Evolutionary conservation across 441 rosid genomes (phyloP).

Genomic region (Metrosideros polymorpha): DNA sequence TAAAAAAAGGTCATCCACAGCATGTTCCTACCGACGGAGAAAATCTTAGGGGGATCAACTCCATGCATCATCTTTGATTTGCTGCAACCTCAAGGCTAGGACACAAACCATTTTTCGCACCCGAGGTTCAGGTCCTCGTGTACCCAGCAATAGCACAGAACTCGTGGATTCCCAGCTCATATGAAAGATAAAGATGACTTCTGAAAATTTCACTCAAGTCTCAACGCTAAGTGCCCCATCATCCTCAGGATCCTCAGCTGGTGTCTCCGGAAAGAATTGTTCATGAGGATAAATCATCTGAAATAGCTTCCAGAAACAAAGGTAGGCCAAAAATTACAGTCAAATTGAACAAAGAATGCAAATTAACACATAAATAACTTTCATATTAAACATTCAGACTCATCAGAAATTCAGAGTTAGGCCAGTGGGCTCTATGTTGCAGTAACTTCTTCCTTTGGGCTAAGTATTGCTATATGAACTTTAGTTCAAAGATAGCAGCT

Average conservation of each 20-base stretch:
- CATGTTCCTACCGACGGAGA: background rate
- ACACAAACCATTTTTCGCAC: background rate
- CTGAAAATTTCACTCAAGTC: constrained; percentile 4
- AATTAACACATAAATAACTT: background rate
- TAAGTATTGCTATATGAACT: background rate
- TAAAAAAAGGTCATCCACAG: background rate
- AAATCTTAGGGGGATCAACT: background rate
- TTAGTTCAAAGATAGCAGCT: background rate
- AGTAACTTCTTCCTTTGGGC: background rate
- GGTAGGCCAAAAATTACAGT: background rate
- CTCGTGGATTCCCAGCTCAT: background rate
- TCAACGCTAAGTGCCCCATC: constrained; percentile 17
- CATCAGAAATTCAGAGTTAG: background rate
- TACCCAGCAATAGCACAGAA: background rate
- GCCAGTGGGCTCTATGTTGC: background rate
- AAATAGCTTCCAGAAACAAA: constrained; percentile 28
- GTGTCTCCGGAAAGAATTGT: constrained; percentile 32
- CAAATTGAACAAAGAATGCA: background rate
- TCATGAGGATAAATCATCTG: constrained; percentile 30
- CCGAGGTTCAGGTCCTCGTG: background rate
- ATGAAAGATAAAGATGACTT: background rate
- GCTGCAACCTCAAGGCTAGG: background rate
- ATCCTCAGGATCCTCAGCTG: constrained; percentile 23
- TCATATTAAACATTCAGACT: background rate
- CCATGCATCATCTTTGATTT: background rate